Base-by-base conservation (phyloP, 768 basidiomycete genomes). In the Tricholoma flavovirens region DNA sequence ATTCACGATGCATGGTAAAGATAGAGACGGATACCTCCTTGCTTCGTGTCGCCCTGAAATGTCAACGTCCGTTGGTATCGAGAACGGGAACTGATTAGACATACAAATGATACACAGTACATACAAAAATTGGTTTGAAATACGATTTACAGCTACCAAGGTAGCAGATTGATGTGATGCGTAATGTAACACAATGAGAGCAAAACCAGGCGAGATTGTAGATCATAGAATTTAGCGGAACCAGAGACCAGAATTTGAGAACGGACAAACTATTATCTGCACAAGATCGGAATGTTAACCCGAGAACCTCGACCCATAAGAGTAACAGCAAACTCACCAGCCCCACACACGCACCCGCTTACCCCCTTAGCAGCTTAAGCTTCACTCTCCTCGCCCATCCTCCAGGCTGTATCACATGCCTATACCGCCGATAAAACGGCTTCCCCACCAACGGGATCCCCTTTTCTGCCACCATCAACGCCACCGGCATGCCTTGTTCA, bases 361-460 rank as follows among this genome's bases (percentile, higher is more conserved):
- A 60, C 17, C 14, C 56, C 11, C 17, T 36, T 56, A 17, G 55
- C 11, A 40, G 46, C 26, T 8, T 49, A 29, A 36, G 54, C 36
- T 33, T 59, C 12, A 59, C 43, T 11, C 26, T 53, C 5, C 22
- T 52, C 10, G 32, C 10, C 15, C 57, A 5, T 9, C 33, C 24
- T 6, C 53, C 30, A n/a, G 46, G 17, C 11, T 35, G 29, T 32
- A 61, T 40, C n/a, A 32, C 51, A 50, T 58, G 64, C 45, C 63
- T 66, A 58, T 65, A 77, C 58, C 66, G 62, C 55, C 72, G 66
- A 53, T 69, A 61, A 56, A 77, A 80, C 22, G 76, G 67, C 1
- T 63, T 59, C 9, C 78, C 78, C 6, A 77, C 58, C 11, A 75
- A 49, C 7, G 72, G 73, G 17, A 80, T 74, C 22, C 78, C 77